Base-by-base conservation (phyloP, 2,329 filamentous ascomycete species). In the Mycogone perniciosa region DNA sequence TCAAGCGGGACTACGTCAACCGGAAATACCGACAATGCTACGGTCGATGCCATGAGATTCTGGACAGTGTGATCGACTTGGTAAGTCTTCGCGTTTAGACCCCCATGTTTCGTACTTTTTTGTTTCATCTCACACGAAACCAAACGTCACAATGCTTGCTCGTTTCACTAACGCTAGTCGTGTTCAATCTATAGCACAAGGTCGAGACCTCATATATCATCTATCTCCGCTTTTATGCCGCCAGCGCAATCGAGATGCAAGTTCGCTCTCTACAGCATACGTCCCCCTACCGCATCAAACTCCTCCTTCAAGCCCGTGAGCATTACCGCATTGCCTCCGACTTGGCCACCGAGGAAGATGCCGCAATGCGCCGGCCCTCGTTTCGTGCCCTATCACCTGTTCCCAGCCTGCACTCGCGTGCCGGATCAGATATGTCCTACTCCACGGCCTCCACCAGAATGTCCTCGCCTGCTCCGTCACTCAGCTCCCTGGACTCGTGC, bases 141-240 rank as follows among this genome's bases (percentile, higher is more conserved):
- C 13, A 13, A 42, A 20, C 20, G 20, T 20, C 20, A 20, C 20
- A 20, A 20, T 20, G 20, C 20, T 20, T 3, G 20, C 20, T 20
- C 40, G 13, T 20, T 39, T 7, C 6, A 37, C 40, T 44, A 37
- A 53, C 31, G 44, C 35, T 13, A 41, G 20, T 3, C 20, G 20
- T 20, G 20, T 26, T 1, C 31, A 27, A 26, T 13, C 20, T 29
- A 10, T 10, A 51, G 47, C 26, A 50, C 31, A 48, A 51, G 46
- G 66, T 76, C 20, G 76, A 81, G 59, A 75, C 77, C 2, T 67
- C 76, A 6, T 76, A 82, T 59, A 67, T 81, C 33, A 76, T 82
- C 56, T 81, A 80, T 54, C 70, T 83, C 5, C 74, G 80, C 61
- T 82, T 82, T 61, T 83, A 82, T 54, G 79, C 79, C n/a, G 80